These are phyloP conservation scores for Pseudocercospora crystallina DNA, from an alignment of 2,329 filamentous ascomycete species.

Conservation along the genomic window DNA sequence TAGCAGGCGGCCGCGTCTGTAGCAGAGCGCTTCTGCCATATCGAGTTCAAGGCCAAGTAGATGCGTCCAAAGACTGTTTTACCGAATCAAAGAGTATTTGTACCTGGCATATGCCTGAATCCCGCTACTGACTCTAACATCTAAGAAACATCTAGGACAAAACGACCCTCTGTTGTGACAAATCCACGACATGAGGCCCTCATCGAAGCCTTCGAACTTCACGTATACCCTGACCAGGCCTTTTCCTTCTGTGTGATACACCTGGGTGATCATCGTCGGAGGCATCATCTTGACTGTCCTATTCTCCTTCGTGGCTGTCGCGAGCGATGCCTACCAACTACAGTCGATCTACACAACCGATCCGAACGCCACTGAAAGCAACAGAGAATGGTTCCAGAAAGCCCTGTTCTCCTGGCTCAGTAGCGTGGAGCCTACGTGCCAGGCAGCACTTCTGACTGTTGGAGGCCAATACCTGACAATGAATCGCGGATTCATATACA, in stretches of 20 bases:
- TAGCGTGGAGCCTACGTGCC: conserved; percentile 10
- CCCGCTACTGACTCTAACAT: no score
- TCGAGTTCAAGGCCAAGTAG: no score
- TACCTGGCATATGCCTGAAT: no score
- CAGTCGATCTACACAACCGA: conserved; percentile 10
- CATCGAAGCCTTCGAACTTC: conserved; percentile 3
- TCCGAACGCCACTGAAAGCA: conserved; percentile 7
- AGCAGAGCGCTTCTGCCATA: no score
- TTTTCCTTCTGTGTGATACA: conserved; percentile 2
- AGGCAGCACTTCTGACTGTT: conserved; percentile 7
- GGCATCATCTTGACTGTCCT: conserved; percentile 3
- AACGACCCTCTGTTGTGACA: no score
- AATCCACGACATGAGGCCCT: no score
- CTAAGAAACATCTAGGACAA: no score
- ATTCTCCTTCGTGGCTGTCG: conserved; percentile 13
- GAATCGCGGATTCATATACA: conserved; percentile 7
- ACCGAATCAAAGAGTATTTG: no score
- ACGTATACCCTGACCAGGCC: conserved; percentile 9
- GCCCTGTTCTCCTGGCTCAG: conserved; percentile 10
- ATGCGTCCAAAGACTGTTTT: no score
- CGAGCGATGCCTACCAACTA: conserved; percentile 11
- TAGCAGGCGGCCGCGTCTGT: no score
- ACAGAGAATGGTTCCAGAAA: conserved; percentile 11
- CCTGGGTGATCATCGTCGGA: conserved; percentile 2
- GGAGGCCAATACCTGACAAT: conserved; percentile 9